Evolutionary conservation across 257 asterid genomes (phyloP).

Genomic region (Cruciata laevipes): DNA sequence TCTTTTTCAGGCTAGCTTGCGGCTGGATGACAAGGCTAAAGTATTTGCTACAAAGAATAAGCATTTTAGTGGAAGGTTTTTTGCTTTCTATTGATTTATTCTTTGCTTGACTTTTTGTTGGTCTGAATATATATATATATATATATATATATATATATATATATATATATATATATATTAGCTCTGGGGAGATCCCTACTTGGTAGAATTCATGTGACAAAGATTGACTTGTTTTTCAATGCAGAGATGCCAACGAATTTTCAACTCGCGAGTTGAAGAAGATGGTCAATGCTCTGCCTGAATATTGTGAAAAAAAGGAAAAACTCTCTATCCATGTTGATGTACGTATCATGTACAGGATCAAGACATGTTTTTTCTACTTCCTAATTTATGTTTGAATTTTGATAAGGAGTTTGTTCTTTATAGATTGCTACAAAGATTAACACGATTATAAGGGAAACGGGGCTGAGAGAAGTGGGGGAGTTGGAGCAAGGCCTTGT

Average conservation of each 20-base stretch:
- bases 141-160: no score
- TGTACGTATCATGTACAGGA: conserved; percentile 55
- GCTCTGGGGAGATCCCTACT: not conserved
- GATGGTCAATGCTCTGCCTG: conserved; percentile 99
- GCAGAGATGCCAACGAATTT: conserved; percentile 72
- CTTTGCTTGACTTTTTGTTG: not conserved
- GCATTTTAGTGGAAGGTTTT: conserved; percentile 70
- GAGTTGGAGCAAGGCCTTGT: conserved; percentile 96
- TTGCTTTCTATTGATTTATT: conserved; percentile 18
- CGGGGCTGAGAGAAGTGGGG: conserved; percentile 83
- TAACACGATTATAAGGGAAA: conserved; percentile 71
- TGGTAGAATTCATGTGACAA: not conserved
- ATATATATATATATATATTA: no score
- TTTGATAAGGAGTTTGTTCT: conserved; percentile 1
- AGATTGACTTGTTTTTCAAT: conserved; percentile 16
- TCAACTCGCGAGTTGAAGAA: conserved; percentile 96
- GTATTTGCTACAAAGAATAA: conserved; percentile 80
- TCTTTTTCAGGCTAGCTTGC: conserved; percentile 75
- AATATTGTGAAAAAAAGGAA: conserved; percentile 94
- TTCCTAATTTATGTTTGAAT: no score
- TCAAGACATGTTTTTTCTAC: conserved; percentile 1
- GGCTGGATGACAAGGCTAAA: conserved; percentile 93
- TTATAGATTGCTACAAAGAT: conserved; percentile 86
- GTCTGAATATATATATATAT: no score
- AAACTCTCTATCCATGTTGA: conserved; percentile 99